These are phyloP conservation scores for Apiospora aurea DNA, from an alignment of 2,329 filamentous ascomycete genomes.

Conservation along the genomic window DNA sequence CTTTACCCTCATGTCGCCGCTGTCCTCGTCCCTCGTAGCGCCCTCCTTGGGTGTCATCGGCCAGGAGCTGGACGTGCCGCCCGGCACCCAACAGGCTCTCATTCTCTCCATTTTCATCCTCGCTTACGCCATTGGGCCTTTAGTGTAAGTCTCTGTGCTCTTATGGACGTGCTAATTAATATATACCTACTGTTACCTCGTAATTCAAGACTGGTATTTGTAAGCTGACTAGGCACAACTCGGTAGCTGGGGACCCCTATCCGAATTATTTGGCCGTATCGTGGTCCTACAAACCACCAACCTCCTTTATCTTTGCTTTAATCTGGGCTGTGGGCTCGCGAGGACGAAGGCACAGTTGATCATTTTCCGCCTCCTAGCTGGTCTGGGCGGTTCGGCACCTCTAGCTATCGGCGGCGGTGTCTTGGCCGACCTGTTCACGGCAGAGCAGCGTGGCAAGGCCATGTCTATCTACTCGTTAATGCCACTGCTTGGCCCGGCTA, in stretches of 20 bases:
- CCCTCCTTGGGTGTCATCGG: constrained; percentile 59
- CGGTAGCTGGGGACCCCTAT: constrained; percentile 54
- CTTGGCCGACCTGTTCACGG: constrained; percentile 54
- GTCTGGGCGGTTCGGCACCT: constrained; percentile 64
- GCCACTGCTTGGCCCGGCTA: constrained; percentile 69
- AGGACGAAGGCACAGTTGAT: constrained; percentile 61
- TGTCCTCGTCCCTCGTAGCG: constrained; percentile 65
- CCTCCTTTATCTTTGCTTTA: constrained; percentile 58
- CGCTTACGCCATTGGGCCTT: constrained; percentile 59
- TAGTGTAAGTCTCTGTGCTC: constrained; percentile 44
- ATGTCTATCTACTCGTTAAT: constrained; percentile 69
- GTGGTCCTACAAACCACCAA: constrained; percentile 62
- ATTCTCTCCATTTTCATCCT: constrained; percentile 61
- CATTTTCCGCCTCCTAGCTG: constrained; percentile 63
- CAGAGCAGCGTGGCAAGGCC: constrained; percentile 68
- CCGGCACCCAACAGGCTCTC: constrained; percentile 48
- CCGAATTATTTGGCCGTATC: constrained; percentile 63
- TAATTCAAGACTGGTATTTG: neutral
- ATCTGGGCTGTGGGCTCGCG: constrained; percentile 65
- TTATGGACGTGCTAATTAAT: neutral
- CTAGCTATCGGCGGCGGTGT: constrained; percentile 48
- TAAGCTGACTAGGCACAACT: neutral
- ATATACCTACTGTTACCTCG: neutral
- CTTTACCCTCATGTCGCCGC: constrained; percentile 67
- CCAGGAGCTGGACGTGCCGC: constrained; percentile 59